Evolutionary conservation across 1,139 yeast species (phyloP), one percentile per base, ranked within the genome.

Genomic region (Kodamaea derodonti): DNA sequence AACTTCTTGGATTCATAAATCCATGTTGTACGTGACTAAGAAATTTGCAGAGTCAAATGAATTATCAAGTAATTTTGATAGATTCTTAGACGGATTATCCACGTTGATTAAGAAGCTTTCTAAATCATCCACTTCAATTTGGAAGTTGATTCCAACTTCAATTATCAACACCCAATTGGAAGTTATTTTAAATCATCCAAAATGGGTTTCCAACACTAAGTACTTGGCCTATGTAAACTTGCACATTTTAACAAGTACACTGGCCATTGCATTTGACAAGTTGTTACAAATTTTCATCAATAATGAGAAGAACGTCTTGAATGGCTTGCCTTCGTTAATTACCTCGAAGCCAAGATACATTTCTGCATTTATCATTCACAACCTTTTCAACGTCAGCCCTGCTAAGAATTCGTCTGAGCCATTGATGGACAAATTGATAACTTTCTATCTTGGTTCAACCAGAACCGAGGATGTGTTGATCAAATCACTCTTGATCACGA

Each of bases 101-200:
- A 38, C 38, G 4, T 47, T 56, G 15, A 32, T 54, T 6, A 32
- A 31, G 27, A 35, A 34, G 18, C 41, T 50, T 22, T 43, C 51
- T 4, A 27, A 17, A 13, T 9, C 30, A 1, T 34, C 40, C 2
- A 20, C 33, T 2, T 39, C 60, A 2, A 40, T 78, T 8, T 68
- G 80, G 72, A 54, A 61, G 7, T 40, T 68, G 12, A 66, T 78
- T 10, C 73, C 82, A 3, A 48, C 56, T 4, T 51, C 67, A 4
- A 62, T 80, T 27, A 42, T 84, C 11, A 81, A 84, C 43, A 65
- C 95, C 0, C 84, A 84, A 44, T 56, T 85, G 24, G 94, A 86
- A 52, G 86, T 76, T 12, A 54, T 82, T 4, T 61, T 83, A 16
- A 59, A 61, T 4, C 69, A 67, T 23, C 45, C 54, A 8, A 51